These are phyloP conservation scores for Cynara cardunculus DNA, from an alignment of 129 eudicot genomes.

Conservation along the genomic window DNA sequence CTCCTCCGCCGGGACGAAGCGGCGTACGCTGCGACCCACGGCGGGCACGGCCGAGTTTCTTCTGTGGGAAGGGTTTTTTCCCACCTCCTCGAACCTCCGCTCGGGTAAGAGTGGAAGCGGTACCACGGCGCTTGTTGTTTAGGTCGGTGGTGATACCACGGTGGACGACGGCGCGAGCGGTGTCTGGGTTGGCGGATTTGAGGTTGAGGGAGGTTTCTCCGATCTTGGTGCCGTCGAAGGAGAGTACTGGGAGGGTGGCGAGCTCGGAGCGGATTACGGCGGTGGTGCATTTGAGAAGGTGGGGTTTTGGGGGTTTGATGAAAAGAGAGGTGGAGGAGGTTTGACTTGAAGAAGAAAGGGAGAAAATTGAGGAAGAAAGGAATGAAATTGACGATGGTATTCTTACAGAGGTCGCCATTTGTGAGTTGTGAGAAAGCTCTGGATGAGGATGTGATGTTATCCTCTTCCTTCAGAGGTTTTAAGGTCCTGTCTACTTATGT, in stretches of 20 bases:
- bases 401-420: conserved; percentile 41
- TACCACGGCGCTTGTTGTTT: conserved; percentile 82
- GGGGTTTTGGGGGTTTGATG: conserved; percentile 40
- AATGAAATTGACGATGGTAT: conserved; percentile 65
- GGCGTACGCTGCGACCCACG: conserved; percentile 90
- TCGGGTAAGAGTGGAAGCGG: conserved; percentile 95
- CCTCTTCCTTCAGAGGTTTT: not conserved
- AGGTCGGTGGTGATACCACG: conserved; percentile 89
- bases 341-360: conserved; percentile 25
- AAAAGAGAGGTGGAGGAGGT: conserved; percentile 18
- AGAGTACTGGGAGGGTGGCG: conserved; percentile 81
- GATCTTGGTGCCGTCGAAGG: conserved; percentile 67
- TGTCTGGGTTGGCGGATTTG: conserved; percentile 74
- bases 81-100: conserved; percentile 98
- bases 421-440: conserved; percentile 2
- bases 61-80: conserved; percentile 73
- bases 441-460: conserved; percentile 35
- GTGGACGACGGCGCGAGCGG: conserved; percentile 99
- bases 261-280: conserved; percentile 38
- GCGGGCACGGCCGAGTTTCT: conserved; percentile 88
- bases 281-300: conserved; percentile 11
- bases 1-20: conserved; percentile 92
- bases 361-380: conserved; percentile 52
- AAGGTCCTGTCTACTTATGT: conserved; percentile 3
- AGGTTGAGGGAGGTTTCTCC: conserved; percentile 73